Evolutionary conservation across 345 rosid species (phyloP), one percentile per base, ranked within the genome.

Genomic region (Orychophragmus violaceus): DNA sequence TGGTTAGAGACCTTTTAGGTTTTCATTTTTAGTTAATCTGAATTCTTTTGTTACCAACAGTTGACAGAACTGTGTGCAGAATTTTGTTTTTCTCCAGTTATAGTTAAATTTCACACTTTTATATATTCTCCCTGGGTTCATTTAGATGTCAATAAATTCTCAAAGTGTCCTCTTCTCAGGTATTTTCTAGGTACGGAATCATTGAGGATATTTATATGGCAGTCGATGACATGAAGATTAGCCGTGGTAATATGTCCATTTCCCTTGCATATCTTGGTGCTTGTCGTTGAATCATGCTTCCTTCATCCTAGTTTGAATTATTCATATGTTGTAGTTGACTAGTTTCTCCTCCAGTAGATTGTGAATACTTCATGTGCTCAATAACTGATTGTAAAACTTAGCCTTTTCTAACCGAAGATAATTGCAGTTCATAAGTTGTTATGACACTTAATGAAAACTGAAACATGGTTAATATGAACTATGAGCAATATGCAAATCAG

Each of bases 121-220:
- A 37, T 75, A 22, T 54, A 68, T 75, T 57, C 33, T 62, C 16
- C 5, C 30, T 49, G 22, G 22, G 18, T 25, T 36, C 69, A 24
- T 51, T 11, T 64, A 19, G 9, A 22, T 42, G 13, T 35, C 4
- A 19, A 35, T 21, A 27, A 49, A 29, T 29, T 29, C n/a, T n/a
- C 6, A 29, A 37, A 57, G 16, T 72, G 25, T 63, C n/a, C 33
- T 19, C 28, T 49, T 75, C 41, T 65, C 82, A 91, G 98, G 81
- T 87, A 59, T 92, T 92, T 83, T 75, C 91, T 62, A 81, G 78
- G 39, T 92, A 66, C 67, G 98, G 98, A 48, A 21, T 70, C 28
- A 52, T 92, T 33, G 89, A 87, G 79, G 96, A 92, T 57, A 61
- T 89, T 55, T 92, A 68, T 77, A 79, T 92, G 64, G 80, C 80